Evolutionary conservation across 495 filamentous ascomycete genomes (phyloP), one percentile per base, ranked within the genome.

Genomic region (Daldinia loculata): DNA sequence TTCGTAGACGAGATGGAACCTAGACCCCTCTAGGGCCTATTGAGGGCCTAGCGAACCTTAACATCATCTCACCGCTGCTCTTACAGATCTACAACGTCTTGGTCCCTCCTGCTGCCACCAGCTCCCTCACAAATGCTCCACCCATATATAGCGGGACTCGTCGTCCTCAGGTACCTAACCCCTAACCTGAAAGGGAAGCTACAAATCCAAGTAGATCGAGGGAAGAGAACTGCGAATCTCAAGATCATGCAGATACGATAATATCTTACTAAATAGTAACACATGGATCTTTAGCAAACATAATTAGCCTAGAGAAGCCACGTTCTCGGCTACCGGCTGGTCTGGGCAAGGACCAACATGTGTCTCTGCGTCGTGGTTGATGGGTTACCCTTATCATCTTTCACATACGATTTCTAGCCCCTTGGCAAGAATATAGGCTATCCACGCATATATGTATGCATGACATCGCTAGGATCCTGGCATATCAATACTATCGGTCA

Each of bases 1-100:
- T 39, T 62, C 17, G 51, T 43, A 68, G 66, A 56, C 27, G 50
- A 26, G 26, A 58, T 32, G 52, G 51, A 22, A 14, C 61, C 26
- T 15, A 56, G 36, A 26, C 36, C 22, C 61, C 17, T 48, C 43
- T 7, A 17, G 57, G 26, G 14, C 56, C 22, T 41, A 29, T n/a
- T 30, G 50, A 61, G 29, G 58, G 58, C 29, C n/a, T 29, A 43
- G 19, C 53, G n/a, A 45, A 26, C 53, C 19, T 58, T 39, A 14
- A 39, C 41, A 50, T 19, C 43, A 45, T 53, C 56, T 67, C 58
- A 68, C 66, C 66, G 58, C 66, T 56, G 66, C 66, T 68, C 66
- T 68, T 39, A 62, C 66, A 56, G 65, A 67, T 67, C 65, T 43
- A 56, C 65, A 61, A 39, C 7, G 32, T 39, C 12, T 26, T n/a